A percentile compares a stretch with the other conserved stretches of the same genome.
Evolutionary conservation across 2,329 filamentous ascomycete species (phyloP).

Genomic region (Metarhizium sp.): DNA sequence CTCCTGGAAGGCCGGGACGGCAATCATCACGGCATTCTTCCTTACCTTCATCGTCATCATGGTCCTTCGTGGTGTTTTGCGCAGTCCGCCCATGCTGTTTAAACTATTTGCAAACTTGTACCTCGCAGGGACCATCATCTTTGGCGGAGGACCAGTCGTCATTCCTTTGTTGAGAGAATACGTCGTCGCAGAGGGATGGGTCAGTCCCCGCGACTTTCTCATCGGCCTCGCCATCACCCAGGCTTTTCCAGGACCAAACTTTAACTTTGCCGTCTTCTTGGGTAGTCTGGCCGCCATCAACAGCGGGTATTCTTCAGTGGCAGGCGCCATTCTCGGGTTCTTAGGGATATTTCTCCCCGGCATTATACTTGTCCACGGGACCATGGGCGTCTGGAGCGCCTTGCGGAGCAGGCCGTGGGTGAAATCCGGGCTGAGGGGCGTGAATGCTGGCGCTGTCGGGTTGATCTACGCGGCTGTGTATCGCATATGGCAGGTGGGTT

Average conservation of each 20-base stretch:
- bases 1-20: constrained; percentile 34
- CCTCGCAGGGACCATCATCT: constrained; percentile 61
- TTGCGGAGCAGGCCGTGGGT: constrained; percentile 33
- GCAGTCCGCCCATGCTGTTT: constrained; percentile 36
- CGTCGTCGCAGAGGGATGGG: constrained; percentile 61
- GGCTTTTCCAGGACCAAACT: constrained; percentile 47
- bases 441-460: constrained; percentile 52
- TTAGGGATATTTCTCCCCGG: constrained; percentile 45
- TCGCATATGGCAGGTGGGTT: constrained; percentile 52
- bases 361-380: constrained; percentile 37
- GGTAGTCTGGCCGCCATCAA: constrained; percentile 38
- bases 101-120: constrained; percentile 64
- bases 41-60: constrained; percentile 47
- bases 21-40: constrained; percentile 40
- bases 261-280: constrained; percentile 48
- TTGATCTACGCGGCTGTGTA: constrained; percentile 57
- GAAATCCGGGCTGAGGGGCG: constrained; percentile 38
- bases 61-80: constrained; percentile 33
- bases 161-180: constrained; percentile 54
- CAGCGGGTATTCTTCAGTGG: constrained; percentile 12
- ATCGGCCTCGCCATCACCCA: constrained; percentile 65
- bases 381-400: constrained; percentile 28
- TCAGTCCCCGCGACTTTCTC: constrained; percentile 60
- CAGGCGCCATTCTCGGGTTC: constrained; percentile 42
- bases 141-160: constrained; percentile 56